Conservation (phyloP, 2,329 filamentous ascomycete species). For the Seiridium cupressi region DNA sequence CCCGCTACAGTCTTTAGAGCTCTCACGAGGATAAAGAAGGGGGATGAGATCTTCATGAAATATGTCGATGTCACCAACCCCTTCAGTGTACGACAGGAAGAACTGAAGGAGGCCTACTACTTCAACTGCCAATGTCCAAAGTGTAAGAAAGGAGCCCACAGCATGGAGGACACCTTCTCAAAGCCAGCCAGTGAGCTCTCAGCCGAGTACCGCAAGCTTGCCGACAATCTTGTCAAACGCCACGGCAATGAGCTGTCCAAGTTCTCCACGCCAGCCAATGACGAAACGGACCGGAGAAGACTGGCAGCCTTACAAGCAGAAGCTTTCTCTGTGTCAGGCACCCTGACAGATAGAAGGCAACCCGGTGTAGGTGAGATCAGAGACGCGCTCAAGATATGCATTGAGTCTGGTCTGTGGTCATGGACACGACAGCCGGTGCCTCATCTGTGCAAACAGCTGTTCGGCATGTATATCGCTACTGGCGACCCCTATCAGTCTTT, state of each 20-base stretch:
- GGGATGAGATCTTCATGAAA: constrained; percentile 47
- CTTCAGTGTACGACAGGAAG: constrained; percentile 38
- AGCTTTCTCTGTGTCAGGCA: constrained; percentile 17
- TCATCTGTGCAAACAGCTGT: constrained; percentile 19
- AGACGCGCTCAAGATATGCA: constrained; percentile 19
- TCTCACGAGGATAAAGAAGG: constrained; percentile 41
- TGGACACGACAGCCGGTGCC: constrained; percentile 24
- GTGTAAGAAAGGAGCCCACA: constrained; percentile 36
- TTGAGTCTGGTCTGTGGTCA: constrained; percentile 22
- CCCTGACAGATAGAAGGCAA: constrained; percentile 8
- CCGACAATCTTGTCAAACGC: constrained; percentile 15
- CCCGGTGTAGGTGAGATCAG: constrained; percentile 16
- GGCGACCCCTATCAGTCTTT: constrained; percentile 21
- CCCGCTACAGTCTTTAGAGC: constrained; percentile 39
- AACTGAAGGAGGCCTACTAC: constrained; percentile 42
- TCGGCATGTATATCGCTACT: constrained; percentile 17
- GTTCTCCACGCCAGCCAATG: constrained; percentile 9
- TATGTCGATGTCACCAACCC: constrained; percentile 47
- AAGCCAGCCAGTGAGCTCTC: constrained; percentile 17
- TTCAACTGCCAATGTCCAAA: constrained; percentile 47
- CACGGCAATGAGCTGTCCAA: constrained; percentile 13
- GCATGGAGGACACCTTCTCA: constrained; percentile 38
- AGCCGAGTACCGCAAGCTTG: constrained; percentile 13
- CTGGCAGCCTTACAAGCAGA: constrained; percentile 22
- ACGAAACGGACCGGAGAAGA: constrained; percentile 15